Base-by-base conservation (phyloP, 73 alveolate genomes). In the Tetrahymena malaccensis region DNA sequence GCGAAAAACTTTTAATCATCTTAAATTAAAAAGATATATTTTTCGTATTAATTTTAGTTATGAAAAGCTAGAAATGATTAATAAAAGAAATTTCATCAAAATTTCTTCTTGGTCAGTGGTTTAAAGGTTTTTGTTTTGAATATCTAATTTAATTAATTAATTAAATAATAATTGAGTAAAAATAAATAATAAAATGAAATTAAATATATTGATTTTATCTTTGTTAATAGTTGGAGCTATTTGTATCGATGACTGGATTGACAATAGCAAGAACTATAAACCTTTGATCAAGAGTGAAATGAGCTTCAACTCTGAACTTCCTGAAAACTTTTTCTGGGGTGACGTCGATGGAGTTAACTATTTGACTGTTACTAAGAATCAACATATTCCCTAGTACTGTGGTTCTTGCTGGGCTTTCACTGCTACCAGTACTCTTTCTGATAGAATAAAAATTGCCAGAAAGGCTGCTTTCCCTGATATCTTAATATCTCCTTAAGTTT, bases 371-470 rank as follows among this genome's bases (percentile, higher is more conserved):
- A 95, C 97, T 83, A 94, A 96, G 50, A 97, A 97, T 56, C 95
- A 97, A 93, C 98, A 97, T 94, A 94, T 97, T 56, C 98, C 99
- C 25, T 96, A 96, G 43, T 97, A 96, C 94, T 98, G 99, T 57
- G 99, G 98, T 35, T 97, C 99, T 38, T 98, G 99, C 94, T 98
- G 99, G 99, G 99, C 99, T 35, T 98, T 97, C 85, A 98, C 99
- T 37, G 95, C 99, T 50, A 97, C 98, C 89, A 96, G 97, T 31
- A 95, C 99, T 35, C 96, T 98, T 35, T 96, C 98, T 44, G 98
- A 97, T 89, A 96, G 99, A 93, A 97, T 97, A 19, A 98, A 98
- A 96, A 97, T 98, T 85, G 27, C 35, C 43, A 97, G 99, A 43
- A 98, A 98, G 17, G 99, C 98, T n/a, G 96, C 97, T 43, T 98